These are phyloP conservation scores for Dactylis glomerata DNA, from an alignment of 176 grass and related monocot genomes.

Conservation along the genomic window DNA sequence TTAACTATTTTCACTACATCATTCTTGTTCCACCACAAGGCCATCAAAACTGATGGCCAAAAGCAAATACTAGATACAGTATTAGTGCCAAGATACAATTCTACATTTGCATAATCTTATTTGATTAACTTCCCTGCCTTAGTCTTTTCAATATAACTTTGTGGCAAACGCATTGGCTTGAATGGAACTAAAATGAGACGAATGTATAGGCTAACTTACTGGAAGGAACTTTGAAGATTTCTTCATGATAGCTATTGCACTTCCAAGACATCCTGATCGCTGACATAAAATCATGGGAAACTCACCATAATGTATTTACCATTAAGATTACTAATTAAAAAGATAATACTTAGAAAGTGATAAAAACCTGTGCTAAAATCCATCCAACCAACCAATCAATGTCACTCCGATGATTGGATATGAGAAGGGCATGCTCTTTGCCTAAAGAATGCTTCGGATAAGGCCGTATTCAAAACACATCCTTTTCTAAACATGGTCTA, in stretches of 20 bases:
- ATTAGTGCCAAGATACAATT: neutral
- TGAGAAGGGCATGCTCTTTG: constrained; percentile 21
- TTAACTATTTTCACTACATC: neutral
- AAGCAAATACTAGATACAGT: neutral
- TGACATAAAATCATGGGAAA: constrained; percentile 3
- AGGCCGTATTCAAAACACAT: constrained; percentile 1
- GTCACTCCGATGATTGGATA: constrained; percentile 21
- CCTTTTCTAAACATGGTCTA: constrained; percentile 15
- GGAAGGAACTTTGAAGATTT: constrained; percentile 18
- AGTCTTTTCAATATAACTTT: neutral
- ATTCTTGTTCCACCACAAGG: neutral
- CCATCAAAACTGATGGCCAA: neutral
- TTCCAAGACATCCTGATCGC: constrained; percentile 24
- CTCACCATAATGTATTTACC: constrained; percentile 3
- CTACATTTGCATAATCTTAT: neutral
- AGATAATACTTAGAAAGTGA: neutral
- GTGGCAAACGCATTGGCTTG: neutral
- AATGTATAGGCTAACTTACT: constrained; percentile 13
- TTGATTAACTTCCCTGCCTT: neutral
- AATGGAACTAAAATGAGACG: neutral
- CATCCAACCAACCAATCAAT: constrained; percentile 23
- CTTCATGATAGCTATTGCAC: constrained; percentile 18
- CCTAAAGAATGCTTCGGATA: constrained; percentile 3
- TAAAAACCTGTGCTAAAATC: constrained; percentile 24
- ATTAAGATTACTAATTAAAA: neutral